phyloP scores from a whole-genome alignment of 2,329 filamentous ascomycete species.

The Diaporthe australafricana region DNA sequence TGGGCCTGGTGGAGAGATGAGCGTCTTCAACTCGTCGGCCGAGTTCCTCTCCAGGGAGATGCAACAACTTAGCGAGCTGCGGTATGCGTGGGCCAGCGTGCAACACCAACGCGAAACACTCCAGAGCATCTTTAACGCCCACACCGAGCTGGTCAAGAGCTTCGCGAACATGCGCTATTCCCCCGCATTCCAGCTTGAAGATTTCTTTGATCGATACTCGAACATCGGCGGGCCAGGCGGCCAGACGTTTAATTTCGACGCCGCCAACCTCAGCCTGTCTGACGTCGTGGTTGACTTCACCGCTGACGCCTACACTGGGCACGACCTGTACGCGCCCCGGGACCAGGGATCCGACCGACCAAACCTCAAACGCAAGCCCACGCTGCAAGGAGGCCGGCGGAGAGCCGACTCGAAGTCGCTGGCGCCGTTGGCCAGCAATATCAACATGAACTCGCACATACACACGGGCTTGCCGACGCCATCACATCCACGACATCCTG shows the following conservation, averaged over 20 bases:
- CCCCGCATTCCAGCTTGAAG: constrained; percentile 85
- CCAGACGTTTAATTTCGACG: constrained; percentile 74
- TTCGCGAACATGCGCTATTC: constrained; percentile 78
- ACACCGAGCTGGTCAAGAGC: constrained; percentile 82
- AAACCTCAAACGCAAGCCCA: constrained; percentile 63
- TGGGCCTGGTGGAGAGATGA: constrained; percentile 61
- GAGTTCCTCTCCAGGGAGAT: constrained; percentile 83
- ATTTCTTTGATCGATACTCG: constrained; percentile 86
- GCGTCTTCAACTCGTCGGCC: constrained; percentile 70
- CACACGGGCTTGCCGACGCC: constrained; percentile 45
- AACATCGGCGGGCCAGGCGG: constrained; percentile 69
- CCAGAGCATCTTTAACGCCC: constrained; percentile 81
- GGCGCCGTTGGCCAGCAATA: constrained; percentile 48
- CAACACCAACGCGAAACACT: constrained; percentile 85
- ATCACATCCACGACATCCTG: constrained; percentile 36
- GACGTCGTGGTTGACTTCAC: constrained; percentile 73
- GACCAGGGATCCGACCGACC: constrained; percentile 48
- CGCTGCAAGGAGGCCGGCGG: constrained; percentile 51
- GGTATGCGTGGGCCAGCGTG: constrained; percentile 80
- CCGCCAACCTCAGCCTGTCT: constrained; percentile 77
- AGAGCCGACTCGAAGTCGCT: constrained; percentile 54
- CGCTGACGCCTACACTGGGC: constrained; percentile 64
- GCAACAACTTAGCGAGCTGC: constrained; percentile 81
- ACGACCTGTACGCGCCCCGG: constrained; percentile 60
- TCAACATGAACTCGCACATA: constrained; percentile 43